phyloP scores from a whole-genome alignment of 2,329 filamentous ascomycete species.

The Ilyonectria destructans region DNA sequence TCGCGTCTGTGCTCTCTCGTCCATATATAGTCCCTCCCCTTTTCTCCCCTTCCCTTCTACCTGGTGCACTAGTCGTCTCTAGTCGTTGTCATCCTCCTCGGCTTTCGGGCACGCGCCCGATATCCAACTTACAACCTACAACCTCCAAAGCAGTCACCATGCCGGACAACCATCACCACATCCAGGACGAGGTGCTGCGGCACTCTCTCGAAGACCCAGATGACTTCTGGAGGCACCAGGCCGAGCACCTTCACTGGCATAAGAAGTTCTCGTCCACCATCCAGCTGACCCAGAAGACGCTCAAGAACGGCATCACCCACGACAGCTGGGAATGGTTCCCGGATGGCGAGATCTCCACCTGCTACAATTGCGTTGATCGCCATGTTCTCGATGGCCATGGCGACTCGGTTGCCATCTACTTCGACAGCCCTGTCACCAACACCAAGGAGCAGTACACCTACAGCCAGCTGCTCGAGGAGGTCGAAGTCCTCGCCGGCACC shows the following conservation, averaged over 20 bases:
- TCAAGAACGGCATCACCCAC: constrained; percentile 76
- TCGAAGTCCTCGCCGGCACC: constrained; percentile 86
- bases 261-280: constrained; percentile 78
- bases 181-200: constrained; percentile 68
- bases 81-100: constrained; percentile 2
- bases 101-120: constrained; percentile 15
- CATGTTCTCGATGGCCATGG: constrained; percentile 89
- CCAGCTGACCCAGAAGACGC: constrained; percentile 72
- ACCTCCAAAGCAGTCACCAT: constrained; percentile 21
- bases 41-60: background rate
- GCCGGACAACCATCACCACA: constrained; percentile 44
- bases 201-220: constrained; percentile 79
- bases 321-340: constrained; percentile 93
- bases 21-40: constrained; percentile 2
- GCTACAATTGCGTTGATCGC: constrained; percentile 92
- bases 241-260: constrained; percentile 86
- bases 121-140: background rate
- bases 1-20: constrained; percentile 8
- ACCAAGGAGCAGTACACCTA: constrained; percentile 84
- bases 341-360: constrained; percentile 89
- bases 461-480: constrained; percentile 81
- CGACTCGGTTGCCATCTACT: constrained; percentile 82
- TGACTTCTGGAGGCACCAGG: constrained; percentile 83
- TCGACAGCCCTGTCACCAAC: constrained; percentile 88
- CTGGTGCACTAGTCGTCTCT: constrained; percentile 6